Conservation (phyloP, 2,329 filamentous ascomycete genomes). For the Xylaria sp. region DNA sequence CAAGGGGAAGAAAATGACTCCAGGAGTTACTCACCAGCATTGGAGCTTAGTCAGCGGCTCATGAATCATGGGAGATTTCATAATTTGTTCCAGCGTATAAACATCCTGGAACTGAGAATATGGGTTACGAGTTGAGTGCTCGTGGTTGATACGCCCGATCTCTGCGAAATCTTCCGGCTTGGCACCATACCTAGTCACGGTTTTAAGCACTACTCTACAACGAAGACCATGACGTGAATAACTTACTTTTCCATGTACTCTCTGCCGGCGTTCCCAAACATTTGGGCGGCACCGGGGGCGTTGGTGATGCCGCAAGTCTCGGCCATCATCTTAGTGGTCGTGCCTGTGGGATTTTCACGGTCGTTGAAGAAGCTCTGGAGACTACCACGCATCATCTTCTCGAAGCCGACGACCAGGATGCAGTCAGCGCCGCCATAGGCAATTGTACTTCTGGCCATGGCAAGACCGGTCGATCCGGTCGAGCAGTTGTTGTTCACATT, state of each 20-base stretch:
- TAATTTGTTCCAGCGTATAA: conserved; percentile 84
- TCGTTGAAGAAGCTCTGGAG: conserved; percentile 86
- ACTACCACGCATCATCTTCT: conserved; percentile 97
- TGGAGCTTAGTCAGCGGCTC: conserved; percentile 95
- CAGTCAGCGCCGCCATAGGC: conserved; percentile 83
- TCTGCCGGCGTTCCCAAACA: conserved; percentile 91
- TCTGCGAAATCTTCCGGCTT: conserved; percentile 87
- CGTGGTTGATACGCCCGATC: conserved; percentile 91
- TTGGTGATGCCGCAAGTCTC: conserved; percentile 81
- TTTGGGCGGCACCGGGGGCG: conserved; percentile 84
- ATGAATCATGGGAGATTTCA: conserved; percentile 77
- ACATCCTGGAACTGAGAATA: conserved; percentile 98
- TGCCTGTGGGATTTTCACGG: conserved; percentile 77
- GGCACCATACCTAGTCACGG: conserved; percentile 73
- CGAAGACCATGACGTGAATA: background rate
- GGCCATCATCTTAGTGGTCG: conserved; percentile 77
- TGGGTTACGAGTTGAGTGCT: conserved; percentile 88
- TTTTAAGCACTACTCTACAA: conserved; percentile 25
- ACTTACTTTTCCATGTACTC: conserved; percentile 93
- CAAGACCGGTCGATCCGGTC: conserved; percentile 89
- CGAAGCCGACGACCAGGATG: conserved; percentile 90
- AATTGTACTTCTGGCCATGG: conserved; percentile 82
- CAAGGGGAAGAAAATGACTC: no score
- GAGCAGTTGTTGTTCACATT: conserved; percentile 99
- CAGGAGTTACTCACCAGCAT: no score